Conservation (phyloP, 2,329 filamentous ascomycete species). For the Chlorencoelia australis region DNA sequence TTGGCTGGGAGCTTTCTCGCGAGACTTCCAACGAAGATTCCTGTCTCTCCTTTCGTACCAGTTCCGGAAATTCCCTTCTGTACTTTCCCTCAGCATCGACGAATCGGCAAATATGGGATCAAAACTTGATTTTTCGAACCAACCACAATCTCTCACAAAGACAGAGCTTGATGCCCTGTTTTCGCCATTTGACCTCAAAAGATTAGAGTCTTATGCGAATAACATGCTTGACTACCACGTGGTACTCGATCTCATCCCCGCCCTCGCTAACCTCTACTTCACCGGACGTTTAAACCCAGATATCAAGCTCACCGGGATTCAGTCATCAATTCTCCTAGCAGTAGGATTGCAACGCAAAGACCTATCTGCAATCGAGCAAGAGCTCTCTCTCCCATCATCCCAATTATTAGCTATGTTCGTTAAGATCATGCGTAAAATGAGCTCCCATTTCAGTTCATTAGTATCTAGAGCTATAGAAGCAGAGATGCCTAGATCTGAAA, state of each 20-base stretch:
- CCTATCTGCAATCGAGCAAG: constrained; percentile 68
- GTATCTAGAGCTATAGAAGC: constrained; percentile 65
- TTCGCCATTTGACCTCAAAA: constrained; percentile 89
- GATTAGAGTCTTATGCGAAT: constrained; percentile 88
- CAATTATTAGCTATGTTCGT: constrained; percentile 96
- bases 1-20: constrained; percentile 85
- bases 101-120: constrained; percentile 71
- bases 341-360: constrained; percentile 87
- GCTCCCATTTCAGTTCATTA: constrained; percentile 63
- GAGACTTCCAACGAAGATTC: constrained; percentile 94
- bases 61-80: constrained; percentile 72
- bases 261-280: constrained; percentile 77
- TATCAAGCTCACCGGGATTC: constrained; percentile 69
- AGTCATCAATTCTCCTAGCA: constrained; percentile 79
- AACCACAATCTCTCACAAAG: constrained; percentile 54
- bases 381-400: constrained; percentile 61
- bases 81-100: constrained; percentile 76
- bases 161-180: constrained; percentile 65
- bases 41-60: constrained; percentile 82
- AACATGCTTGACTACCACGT: constrained; percentile 98
- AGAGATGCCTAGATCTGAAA: constrained; percentile 48
- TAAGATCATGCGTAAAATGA: constrained; percentile 86
- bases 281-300: constrained; percentile 57
- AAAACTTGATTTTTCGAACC: constrained; percentile 49
- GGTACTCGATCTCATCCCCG: constrained; percentile 83